A percentile compares a stretch with the other conserved stretches of the same genome.
These are phyloP conservation scores for Boletellus ananas DNA, from an alignment of 768 basidiomycete genomes.

Conservation along the genomic window DNA sequence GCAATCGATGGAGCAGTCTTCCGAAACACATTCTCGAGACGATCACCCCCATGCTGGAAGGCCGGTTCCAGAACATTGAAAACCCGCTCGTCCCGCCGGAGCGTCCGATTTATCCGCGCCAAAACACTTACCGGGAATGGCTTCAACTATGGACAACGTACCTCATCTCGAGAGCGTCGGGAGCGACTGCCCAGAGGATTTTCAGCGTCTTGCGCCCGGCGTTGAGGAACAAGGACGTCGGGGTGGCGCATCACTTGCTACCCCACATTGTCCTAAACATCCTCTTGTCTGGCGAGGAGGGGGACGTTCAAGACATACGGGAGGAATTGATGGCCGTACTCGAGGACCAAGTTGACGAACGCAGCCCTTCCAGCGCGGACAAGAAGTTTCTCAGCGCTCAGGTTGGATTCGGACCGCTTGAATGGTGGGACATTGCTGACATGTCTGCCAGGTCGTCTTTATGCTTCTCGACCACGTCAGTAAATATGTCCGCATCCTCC, in stretches of 20 bases:
- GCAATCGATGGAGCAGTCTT: conserved; percentile 73
- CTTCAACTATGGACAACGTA: conserved; percentile 84
- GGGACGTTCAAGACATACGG: conserved; percentile 61
- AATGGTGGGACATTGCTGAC: not conserved
- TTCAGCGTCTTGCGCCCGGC: conserved; percentile 78
- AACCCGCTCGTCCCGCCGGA: conserved; percentile 36
- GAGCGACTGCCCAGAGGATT: conserved; percentile 55
- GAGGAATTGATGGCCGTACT: conserved; percentile 78
- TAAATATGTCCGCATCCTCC: conserved; percentile 76
- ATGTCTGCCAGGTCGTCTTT: conserved; percentile 74
- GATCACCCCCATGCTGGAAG: conserved; percentile 77
- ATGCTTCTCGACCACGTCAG: conserved; percentile 93
- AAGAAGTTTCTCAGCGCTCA: conserved; percentile 93
- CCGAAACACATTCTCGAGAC: conserved; percentile 85
- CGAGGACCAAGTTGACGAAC: conserved; percentile 74
- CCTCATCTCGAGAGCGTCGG: conserved; percentile 66
- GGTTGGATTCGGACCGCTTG: conserved; percentile 39
- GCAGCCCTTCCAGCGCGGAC: conserved; percentile 59
- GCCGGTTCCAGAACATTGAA: conserved; percentile 54
- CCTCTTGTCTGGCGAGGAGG: conserved; percentile 68
- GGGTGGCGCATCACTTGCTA: conserved; percentile 87
- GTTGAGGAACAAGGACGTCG: conserved; percentile 83
- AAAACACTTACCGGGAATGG: conserved; percentile 93
- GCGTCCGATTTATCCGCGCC: conserved; percentile 76
- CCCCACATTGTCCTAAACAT: conserved; percentile 90